A percentile compares a stretch with the other conserved stretches of the same genome.
Conservation (phyloP, 2,329 filamentous ascomycete species). For the Arthrobotrys iridis region DNA sequence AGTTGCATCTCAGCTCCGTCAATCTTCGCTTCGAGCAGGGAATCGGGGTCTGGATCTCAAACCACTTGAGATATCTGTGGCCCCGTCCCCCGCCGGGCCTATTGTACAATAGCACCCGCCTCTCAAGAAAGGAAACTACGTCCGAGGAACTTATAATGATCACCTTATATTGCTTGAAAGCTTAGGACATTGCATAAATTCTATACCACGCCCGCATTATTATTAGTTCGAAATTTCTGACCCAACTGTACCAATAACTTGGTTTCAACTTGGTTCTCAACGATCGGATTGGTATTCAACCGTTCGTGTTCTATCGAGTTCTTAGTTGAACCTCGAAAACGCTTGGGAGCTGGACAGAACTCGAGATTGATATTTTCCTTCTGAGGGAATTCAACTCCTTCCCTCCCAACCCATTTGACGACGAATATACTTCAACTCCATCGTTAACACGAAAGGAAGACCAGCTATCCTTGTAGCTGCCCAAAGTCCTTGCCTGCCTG, state of each 20-base stretch:
- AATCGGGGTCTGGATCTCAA: constrained; percentile 31
- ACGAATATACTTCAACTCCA: constrained; percentile 22
- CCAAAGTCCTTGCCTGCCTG: constrained; percentile 16
- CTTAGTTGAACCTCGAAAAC: constrained; percentile 35
- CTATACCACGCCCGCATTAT: constrained; percentile 27
- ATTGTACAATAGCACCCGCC: constrained; percentile 24
- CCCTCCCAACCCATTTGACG: constrained; percentile 4
- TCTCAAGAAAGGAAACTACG: constrained; percentile 41
- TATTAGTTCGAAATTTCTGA: constrained; percentile 13
- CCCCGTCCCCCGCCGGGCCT: constrained; percentile 39
- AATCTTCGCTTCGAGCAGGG: constrained; percentile 30
- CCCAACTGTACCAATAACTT: constrained; percentile 30
- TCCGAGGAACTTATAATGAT: constrained; percentile 29
- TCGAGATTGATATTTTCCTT: constrained; percentile 21
- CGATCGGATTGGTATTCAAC: constrained; percentile 4
- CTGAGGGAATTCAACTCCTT: constrained; percentile 12
- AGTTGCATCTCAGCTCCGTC: constrained; percentile 38
- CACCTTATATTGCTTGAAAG: constrained; percentile 20
- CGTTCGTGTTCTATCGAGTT: constrained; percentile 17
- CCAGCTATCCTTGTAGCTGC: constrained; percentile 25
- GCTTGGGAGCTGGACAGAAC: neutral
- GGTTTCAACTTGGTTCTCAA: constrained; percentile 38
- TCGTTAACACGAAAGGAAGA: constrained; percentile 26
- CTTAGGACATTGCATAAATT: constrained; percentile 43
- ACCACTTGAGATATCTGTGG: constrained; percentile 26